Conservation (phyloP, 1,284 basidiomycete species). For the Dichomitus squalens region DNA sequence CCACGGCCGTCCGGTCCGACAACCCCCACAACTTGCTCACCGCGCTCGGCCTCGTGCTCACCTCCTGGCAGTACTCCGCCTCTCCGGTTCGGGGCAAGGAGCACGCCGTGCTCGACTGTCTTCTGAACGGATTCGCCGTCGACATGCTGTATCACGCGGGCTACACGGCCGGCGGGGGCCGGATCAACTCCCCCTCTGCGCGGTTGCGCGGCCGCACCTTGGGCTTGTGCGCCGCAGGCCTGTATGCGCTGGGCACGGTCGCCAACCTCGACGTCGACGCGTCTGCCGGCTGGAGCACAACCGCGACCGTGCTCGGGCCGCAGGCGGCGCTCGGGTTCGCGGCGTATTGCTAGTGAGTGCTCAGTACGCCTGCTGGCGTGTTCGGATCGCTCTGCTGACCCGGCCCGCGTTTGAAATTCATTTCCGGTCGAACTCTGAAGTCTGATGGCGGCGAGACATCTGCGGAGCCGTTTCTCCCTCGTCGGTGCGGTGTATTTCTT, state of each 20-base stretch:
- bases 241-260: constrained; percentile 17
- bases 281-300: constrained; percentile 13
- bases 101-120: constrained; percentile 12
- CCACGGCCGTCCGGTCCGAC: too few relatives aligned
- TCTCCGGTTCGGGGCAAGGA: constrained; percentile 17
- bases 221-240: constrained; percentile 15
- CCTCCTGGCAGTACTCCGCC: constrained; percentile 18
- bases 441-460: background rate
- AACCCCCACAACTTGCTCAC: constrained; percentile 1
- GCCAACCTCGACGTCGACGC: constrained; percentile 14
- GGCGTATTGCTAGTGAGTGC: constrained; percentile 9
- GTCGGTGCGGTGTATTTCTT: constrained; percentile 17
- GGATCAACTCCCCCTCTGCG: background rate
- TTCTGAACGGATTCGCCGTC: constrained; percentile 18
- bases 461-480: constrained; percentile 1
- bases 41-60: constrained; percentile 1
- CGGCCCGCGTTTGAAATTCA: too few relatives aligned
- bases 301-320: constrained; percentile 15
- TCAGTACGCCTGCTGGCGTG: too few relatives aligned
- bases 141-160: constrained; percentile 12
- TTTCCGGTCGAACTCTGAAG: background rate
- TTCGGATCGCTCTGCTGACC: too few relatives aligned
- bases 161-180: constrained; percentile 12
- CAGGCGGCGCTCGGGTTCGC: constrained; percentile 5
- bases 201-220: constrained; percentile 9